Percentiles rank a stretch among this genome's conserved stretches.
Evolutionary conservation across 768 basidiomycete species (phyloP).

Genomic region (Hortiboletus campestris): DNA sequence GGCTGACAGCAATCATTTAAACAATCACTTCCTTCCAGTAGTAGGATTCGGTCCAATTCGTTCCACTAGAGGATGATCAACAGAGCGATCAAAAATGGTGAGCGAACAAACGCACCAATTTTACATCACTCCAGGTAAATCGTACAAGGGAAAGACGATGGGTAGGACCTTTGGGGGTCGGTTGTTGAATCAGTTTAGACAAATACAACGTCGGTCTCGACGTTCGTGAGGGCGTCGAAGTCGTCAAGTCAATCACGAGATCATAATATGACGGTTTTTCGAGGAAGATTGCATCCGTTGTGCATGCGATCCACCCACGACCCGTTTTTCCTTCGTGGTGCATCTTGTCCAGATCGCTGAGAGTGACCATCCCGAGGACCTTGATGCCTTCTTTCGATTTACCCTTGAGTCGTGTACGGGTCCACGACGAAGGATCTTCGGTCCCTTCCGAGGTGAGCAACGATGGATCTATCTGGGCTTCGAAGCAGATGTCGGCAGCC

Average conservation of each 20-base stretch:
- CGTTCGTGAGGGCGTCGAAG: constrained; percentile 56
- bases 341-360: constrained; percentile 67
- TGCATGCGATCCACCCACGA: constrained; percentile 83
- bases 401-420: constrained; percentile 33
- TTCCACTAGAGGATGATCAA: constrained; percentile 55
- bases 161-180: constrained; percentile 39
- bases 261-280: constrained; percentile 81
- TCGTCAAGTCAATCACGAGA: constrained; percentile 76
- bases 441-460: constrained; percentile 20
- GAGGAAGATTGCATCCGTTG: constrained; percentile 81
- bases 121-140: constrained; percentile 84
- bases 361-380: constrained; percentile 78
- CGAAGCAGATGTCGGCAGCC: constrained; percentile 64
- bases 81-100: background rate
- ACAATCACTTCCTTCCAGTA: constrained; percentile 41
- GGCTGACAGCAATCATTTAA: constrained; percentile 36
- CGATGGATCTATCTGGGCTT: constrained; percentile 35
- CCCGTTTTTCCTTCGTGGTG: constrained; percentile 55
- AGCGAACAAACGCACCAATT: constrained; percentile 46
- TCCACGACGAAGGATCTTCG: constrained; percentile 31
- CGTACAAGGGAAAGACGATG: constrained; percentile 61
- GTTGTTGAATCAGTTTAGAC: constrained; percentile 46
- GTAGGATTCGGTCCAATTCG: constrained; percentile 69
- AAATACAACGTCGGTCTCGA: constrained; percentile 67
- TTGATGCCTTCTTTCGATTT: constrained; percentile 52